Percentiles rank a stretch among this genome's conserved stretches.
phyloP scores from a whole-genome alignment of 106 monocot genomes.

The Ottelia alismoides region DNA sequence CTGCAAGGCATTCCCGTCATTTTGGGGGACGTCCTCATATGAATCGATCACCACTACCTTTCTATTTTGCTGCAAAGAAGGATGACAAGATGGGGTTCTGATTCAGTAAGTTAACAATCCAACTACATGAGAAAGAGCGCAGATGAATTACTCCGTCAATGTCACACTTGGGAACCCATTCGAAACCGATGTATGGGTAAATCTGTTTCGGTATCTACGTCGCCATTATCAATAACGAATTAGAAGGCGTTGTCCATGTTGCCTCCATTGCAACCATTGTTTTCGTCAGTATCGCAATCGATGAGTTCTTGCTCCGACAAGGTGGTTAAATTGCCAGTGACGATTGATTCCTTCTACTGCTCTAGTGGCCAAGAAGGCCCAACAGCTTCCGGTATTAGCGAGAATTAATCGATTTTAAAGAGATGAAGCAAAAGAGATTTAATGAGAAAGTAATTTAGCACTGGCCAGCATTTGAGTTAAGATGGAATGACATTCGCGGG shows the following conservation, averaged over 20 bases:
- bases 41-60: background rate
- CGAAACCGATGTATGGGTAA: conserved; percentile 25
- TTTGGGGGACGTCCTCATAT: conserved; percentile 8
- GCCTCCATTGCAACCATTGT: conserved; percentile 56
- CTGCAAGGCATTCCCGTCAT: conserved; percentile 35
- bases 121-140: background rate
- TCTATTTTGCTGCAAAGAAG: background rate
- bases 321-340: conserved; percentile 32
- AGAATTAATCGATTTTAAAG: too few species aligned
- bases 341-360: conserved; percentile 67
- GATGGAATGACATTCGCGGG: too few species aligned
- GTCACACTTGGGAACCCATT: conserved; percentile 5
- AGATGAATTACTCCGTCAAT: background rate
- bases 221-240: conserved; percentile 50
- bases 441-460: too few species aligned
- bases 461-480: too few species aligned
- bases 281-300: conserved; percentile 47
- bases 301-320: conserved; percentile 75
- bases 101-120: background rate
- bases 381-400: conserved; percentile 70
- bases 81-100: too few species aligned
- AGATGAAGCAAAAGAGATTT: too few species aligned
- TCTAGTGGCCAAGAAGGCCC: conserved; percentile 61
- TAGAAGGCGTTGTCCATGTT: conserved; percentile 68
- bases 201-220: conserved; percentile 35